A percentile compares a stretch with the other conserved stretches of the same genome.
Evolutionary conservation across 1,284 basidiomycete species (phyloP).

Genomic region (Ceratobasidium theobromae): DNA sequence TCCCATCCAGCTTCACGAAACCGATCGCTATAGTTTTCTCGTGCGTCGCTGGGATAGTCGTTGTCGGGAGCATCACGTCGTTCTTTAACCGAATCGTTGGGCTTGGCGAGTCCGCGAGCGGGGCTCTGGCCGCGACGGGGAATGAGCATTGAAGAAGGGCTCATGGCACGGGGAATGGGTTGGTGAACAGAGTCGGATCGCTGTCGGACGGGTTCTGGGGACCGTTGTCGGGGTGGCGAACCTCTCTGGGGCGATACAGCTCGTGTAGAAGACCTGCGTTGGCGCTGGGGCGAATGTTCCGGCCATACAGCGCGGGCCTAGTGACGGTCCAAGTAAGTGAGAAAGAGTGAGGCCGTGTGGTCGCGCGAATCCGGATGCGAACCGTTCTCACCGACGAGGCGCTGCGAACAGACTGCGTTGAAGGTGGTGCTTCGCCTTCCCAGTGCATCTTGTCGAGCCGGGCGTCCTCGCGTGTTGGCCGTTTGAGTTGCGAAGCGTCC

Average conservation of each 20-base stretch:
- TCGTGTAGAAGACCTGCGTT: neutral
- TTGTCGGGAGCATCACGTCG: neutral
- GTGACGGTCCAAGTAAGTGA: slow-evolving; percentile 10
- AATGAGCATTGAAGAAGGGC: slow-evolving; percentile 25
- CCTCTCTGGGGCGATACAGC: neutral
- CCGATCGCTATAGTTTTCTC: neutral
- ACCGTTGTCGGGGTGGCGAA: neutral
- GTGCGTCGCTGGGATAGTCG: neutral
- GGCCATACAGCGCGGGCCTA: slow-evolving; percentile 24
- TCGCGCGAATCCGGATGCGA: slow-evolving; percentile 31
- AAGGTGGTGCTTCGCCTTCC: slow-evolving; percentile 19
- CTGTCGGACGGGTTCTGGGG: neutral
- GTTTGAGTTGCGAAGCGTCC: slow-evolving; percentile 16
- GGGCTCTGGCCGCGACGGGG: slow-evolving; percentile 24
- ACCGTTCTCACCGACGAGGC: slow-evolving; percentile 32
- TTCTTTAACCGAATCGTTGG: slow-evolving; percentile 4
- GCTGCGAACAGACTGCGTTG: slow-evolving; percentile 22
- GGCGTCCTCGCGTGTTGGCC: slow-evolving; percentile 23
- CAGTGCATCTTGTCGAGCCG: slow-evolving; percentile 12
- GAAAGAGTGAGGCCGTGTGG: slow-evolving; percentile 27
- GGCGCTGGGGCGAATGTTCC: neutral
- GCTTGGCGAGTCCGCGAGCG: slow-evolving; percentile 22
- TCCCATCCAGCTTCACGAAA: slow-evolving; percentile 7
- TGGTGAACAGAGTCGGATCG: neutral
- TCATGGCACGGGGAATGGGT: slow-evolving; percentile 13